Evolutionary conservation across 192 early-diverging fungal genomes (phyloP).

Genomic region (Piromyces sp.): DNA sequence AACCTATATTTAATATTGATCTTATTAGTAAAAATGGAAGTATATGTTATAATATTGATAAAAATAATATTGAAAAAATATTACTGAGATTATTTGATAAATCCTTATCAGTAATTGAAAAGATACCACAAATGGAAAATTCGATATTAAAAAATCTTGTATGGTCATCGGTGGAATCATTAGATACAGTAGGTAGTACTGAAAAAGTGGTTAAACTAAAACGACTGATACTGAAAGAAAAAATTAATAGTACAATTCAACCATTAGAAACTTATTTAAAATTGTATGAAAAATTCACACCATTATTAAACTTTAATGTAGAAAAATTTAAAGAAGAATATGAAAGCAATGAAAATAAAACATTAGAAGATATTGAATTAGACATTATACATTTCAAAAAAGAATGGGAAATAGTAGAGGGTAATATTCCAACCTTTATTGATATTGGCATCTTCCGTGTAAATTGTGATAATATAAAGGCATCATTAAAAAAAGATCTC

Average conservation of each 20-base stretch:
- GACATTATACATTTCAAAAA: constrained; percentile 23
- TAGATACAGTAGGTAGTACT: constrained; percentile 1
- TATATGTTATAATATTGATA: neutral
- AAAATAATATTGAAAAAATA: neutral
- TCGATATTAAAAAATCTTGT: neutral
- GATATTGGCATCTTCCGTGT: constrained; percentile 35
- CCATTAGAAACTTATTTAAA: constrained; percentile 23
- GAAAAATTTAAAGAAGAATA: constrained; percentile 13
- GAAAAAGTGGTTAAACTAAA: constrained; percentile 12
- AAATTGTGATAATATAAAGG: constrained; percentile 29
- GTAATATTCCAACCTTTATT: constrained; percentile 35
- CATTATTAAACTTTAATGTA: constrained; percentile 26
- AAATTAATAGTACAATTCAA: constrained; percentile 14
- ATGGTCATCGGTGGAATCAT: neutral
- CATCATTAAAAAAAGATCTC: constrained; percentile 32
- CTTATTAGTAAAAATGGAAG: neutral
- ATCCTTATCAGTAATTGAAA: neutral
- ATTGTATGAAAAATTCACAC: constrained; percentile 28
- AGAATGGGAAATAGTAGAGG: constrained; percentile 38
- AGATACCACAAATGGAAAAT: neutral
- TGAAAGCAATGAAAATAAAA: neutral
- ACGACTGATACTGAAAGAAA: constrained; percentile 12
- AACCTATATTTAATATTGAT: constrained; percentile 4
- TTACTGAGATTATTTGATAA: neutral
- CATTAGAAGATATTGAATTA: constrained; percentile 38